phyloP scores from a whole-genome alignment of 1,139 yeast species.

The Scheffersomyces stambukii region DNA sequence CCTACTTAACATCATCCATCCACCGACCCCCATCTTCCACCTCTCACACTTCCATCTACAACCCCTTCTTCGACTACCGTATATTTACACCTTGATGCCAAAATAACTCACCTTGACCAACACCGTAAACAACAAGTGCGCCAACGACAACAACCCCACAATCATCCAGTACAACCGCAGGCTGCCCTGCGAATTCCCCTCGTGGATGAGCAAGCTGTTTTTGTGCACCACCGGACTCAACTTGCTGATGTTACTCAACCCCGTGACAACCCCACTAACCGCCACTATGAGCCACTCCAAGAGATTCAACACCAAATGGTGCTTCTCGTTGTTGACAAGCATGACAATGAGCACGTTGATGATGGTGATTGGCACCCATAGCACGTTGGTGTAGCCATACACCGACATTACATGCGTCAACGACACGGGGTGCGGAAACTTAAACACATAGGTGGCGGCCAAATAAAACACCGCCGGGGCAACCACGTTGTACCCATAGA shows the following conservation, averaged over 20 bases:
- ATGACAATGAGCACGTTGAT: constrained; percentile 48
- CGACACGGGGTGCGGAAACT: constrained; percentile 37
- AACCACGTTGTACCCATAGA: constrained; percentile 69
- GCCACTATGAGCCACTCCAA: constrained; percentile 47
- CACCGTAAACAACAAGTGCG: constrained; percentile 42
- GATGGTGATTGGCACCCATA: constrained; percentile 77
- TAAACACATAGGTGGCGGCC: constrained; percentile 39
- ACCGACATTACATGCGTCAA: constrained; percentile 49
- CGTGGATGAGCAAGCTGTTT: constrained; percentile 27
- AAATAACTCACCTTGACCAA: constrained; percentile 49
- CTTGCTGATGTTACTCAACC: constrained; percentile 42
- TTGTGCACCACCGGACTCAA: constrained; percentile 38
- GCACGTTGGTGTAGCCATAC: constrained; percentile 73
- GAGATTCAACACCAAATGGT: constrained; percentile 28
- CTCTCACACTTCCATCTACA: constrained; percentile 1
- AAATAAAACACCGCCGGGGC: constrained; percentile 56
- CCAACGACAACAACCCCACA: constrained; percentile 26
- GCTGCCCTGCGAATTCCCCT: constrained; percentile 20
- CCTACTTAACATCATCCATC: too few relatives aligned
- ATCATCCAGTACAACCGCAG: constrained; percentile 16
- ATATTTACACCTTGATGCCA: constrained; percentile 21
- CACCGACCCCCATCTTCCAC: too few relatives aligned
- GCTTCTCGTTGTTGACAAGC: constrained; percentile 34
- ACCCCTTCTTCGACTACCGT: background rate
- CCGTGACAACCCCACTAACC: constrained; percentile 45